Evolutionary conservation across 2,329 filamentous ascomycete genomes (phyloP), one percentile per base, ranked within the genome.

Genomic region (Drechslerella stenobrocha): DNA sequence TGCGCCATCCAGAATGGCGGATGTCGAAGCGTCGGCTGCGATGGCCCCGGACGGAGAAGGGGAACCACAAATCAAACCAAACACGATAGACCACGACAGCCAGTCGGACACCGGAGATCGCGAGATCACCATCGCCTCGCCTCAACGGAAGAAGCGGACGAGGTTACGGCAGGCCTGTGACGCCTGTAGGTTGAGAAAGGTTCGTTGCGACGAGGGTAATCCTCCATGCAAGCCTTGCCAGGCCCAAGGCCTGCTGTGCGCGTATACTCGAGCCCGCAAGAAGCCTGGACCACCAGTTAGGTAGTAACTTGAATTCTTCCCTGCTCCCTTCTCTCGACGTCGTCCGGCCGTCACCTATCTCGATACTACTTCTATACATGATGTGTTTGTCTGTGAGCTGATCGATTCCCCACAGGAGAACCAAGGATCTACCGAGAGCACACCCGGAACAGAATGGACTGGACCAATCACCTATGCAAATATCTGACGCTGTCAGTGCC

Each of bases 281-380:
- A 69, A 69, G 50, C 64, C 64, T 55, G 64, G 64, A 63, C 64
- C 64, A 24, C 64, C 64, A n/a, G 58, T 69, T 28, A 69, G 64
- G 64, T 63, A n/a, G n/a, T n/a, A 58, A 47, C 24, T 52, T 20
- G 37, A 65, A 23, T 28, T 30, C 50, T 40, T 20, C 22, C 35
- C 37, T 55, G n/a, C 15, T 34, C 47, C 23, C 13, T n/a, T 52
- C 18, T 5, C 13, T 7, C 8, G 7, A 28, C 15, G 20, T 26
- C 22, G 18, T n/a, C 15, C n/a, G n/a, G n/a, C n/a, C n/a, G n/a
- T n/a, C n/a, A n/a, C n/a, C n/a, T n/a, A n/a, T n/a, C n/a, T n/a
- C n/a, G n/a, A n/a, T n/a, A n/a, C n/a, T n/a, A n/a, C 7, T 18
- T 18, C 3, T 24, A 11, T 30, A 46, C 51, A 35, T 22, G 45